Conservation (phyloP, 305 asterid species). For the Fraxinus angustifolia region DNA sequence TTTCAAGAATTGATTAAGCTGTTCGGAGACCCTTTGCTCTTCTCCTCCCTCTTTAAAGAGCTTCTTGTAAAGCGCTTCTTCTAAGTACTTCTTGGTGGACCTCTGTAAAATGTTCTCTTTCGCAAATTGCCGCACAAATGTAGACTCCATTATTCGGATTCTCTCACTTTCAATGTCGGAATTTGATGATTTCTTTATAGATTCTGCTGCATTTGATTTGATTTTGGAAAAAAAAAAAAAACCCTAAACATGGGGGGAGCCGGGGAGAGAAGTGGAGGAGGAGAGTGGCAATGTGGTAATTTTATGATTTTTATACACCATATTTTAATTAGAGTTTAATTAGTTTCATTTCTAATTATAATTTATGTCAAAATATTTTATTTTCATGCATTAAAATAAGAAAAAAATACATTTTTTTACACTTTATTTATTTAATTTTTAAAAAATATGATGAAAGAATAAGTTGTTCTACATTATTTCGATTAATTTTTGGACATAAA, state of each 20-base stretch:
- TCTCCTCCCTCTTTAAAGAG: slow-evolving; percentile 70
- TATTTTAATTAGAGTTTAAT: too few relatives aligned
- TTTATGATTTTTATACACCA: too few relatives aligned
- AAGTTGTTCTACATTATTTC: too few relatives aligned
- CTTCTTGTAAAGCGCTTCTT: slow-evolving; percentile 72
- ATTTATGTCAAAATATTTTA: too few relatives aligned
- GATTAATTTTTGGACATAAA: too few relatives aligned
- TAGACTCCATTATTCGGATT: slow-evolving; percentile 47
- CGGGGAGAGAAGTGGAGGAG: neutral
- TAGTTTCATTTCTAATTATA: too few relatives aligned
- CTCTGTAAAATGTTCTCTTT: slow-evolving; percentile 53
- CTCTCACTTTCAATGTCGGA: neutral
- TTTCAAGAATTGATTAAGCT: slow-evolving; percentile 60
- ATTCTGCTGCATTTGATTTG: slow-evolving; percentile 11
- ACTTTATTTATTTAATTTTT: too few relatives aligned
- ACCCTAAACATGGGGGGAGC: slow-evolving; percentile 20
- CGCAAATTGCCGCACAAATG: slow-evolving; percentile 31
- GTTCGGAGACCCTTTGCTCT: slow-evolving; percentile 46
- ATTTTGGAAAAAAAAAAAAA: slow-evolving; percentile 6
- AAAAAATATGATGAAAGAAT: too few relatives aligned
- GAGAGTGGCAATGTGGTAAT: too few relatives aligned
- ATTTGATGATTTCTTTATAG: neutral
- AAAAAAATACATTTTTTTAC: too few relatives aligned
- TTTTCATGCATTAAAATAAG: too few relatives aligned
- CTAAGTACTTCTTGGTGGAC: slow-evolving; percentile 64